Conservation (phyloP, 192 early-diverging fungal genomes). For the Gonapodya prolifera region DNA sequence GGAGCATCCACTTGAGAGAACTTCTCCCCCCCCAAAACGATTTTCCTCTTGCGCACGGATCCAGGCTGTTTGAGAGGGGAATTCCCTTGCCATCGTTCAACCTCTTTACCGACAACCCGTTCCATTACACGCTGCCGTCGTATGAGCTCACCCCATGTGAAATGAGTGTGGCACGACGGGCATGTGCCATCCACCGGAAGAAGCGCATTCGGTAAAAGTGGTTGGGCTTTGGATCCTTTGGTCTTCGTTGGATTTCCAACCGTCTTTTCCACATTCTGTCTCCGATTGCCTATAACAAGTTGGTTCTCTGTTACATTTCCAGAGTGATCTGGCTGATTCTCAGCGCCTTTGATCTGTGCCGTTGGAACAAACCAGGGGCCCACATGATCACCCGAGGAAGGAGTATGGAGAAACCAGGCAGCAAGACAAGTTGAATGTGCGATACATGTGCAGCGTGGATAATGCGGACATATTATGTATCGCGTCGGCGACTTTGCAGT, state of each 20-base stretch:
- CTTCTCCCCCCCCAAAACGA: background rate
- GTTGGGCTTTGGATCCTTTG: background rate
- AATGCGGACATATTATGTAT: background rate
- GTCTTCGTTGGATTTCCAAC: background rate
- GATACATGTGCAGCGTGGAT: background rate
- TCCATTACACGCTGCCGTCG: background rate
- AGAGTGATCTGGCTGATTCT: background rate
- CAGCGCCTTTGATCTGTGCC: too few relatives aligned
- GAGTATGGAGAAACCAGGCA: background rate
- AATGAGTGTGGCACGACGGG: background rate
- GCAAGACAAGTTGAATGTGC: background rate
- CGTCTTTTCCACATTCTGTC: too few relatives aligned
- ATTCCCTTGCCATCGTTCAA: background rate
- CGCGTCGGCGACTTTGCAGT: background rate
- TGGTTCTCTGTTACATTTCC: too few relatives aligned
- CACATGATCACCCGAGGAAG: background rate
- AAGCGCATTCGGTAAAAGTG: background rate
- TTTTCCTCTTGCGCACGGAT: background rate
- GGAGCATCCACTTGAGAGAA: too few relatives aligned
- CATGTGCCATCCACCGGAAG: background rate
- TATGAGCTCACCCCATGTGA: background rate
- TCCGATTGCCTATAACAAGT: too few relatives aligned
- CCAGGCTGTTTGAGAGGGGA: background rate
- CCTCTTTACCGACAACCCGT: background rate
- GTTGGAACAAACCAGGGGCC: too few relatives aligned